Base-by-base conservation (phyloP, 2,329 filamentous ascomycete genomes). In the Fusarium lateritium region DNA sequence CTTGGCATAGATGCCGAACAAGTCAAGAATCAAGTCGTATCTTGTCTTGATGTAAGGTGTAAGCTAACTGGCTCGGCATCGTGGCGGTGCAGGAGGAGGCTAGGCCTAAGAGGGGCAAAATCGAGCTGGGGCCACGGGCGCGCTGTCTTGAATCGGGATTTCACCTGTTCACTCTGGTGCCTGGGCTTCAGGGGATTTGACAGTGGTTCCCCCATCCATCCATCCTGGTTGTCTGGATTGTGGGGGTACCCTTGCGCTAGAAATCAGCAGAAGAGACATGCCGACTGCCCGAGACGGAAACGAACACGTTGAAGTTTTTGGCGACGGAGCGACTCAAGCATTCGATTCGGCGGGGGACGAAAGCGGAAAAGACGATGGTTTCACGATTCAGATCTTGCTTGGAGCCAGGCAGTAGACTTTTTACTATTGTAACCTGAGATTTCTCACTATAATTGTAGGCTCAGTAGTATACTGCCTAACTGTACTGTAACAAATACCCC, bases 221-320 rank as follows among this genome's bases (percentile, higher is more conserved):
- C 13, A 31, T 36, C 19, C 26, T 56, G 45, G 11, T 21, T 26
- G 53, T 47, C 61, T 33, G 56, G 66, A 63, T 58, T 70, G 67
- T 70, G 63, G 67, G 67, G 67, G 66, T 68, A 50, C 59, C 46
- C 34, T 21, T 14, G 39, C 64, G 64, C 65, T 68, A 68, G 47
- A 54, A 60, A 49, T 46, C n/a, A 21, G 21, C 53, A 60, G 53
- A 53, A 65, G 62, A 65, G 62, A 54, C 39, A 52, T 59, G 59
- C 71, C 71, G 67, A 72, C 65, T 55, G 59, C 31, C 71, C 56
- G 63, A 67, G 51, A 63, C 24, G 61, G 62, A 75, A 75, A 75
- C 71, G 73, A 76, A 76, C 74, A 76, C 74, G 74, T 76, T 75
- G 73, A 69, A 63, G 63, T 76, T 76, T 75, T 72, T 59, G 56